Base-by-base conservation (phyloP, 2,329 filamentous ascomycete genomes). In the Botrytis aclada region DNA sequence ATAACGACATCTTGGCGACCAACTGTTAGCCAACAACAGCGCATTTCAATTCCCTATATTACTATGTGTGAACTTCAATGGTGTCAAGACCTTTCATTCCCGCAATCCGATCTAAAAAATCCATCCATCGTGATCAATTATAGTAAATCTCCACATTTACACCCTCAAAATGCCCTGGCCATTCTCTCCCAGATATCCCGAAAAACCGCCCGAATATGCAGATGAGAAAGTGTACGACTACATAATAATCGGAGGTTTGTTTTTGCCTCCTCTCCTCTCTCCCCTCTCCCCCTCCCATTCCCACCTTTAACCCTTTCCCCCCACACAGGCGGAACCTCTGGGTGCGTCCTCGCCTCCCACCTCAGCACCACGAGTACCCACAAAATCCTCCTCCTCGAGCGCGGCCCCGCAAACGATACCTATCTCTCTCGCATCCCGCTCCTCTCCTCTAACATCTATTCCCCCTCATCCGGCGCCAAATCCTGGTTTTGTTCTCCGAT, bases 381-480 rank as follows among this genome's bases (percentile, higher is more conserved):
- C 29, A 75, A 78, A 5, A 82, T 84, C 18, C 77, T 83, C 18
- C 81, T 84, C 16, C 74, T 84, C 32, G 82, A 84, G 72, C 82
- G 82, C n/a, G 83, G 83, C 7, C n/a, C 51, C 22, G 69, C 69
- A 34, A 71, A 71, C 18, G 29, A 69, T 37, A 69, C 32, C 16
- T 69, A 29, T 14, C n/a, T 54, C 20, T 69, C 6, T 2, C 25
- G 47, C 7, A 56, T 69, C 32, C 47, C 47, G 3, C 47, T 69
- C 16, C 18, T 69, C 14, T 69, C 47, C 2, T 56, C 18, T 9
- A 56, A 69, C 6, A 58, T 69, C 18, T n/a, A 56, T 14, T 14
- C 18, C 3, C 10, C 22, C 10, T 34, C 18, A 0, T 25, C 34
- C 7, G 70, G 34, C 8, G 20, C 70, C 0, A 37, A 39, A 34